phyloP scores from a whole-genome alignment of 2,329 filamentous ascomycete genomes.

The Myriosclerotinia duriaeana region DNA sequence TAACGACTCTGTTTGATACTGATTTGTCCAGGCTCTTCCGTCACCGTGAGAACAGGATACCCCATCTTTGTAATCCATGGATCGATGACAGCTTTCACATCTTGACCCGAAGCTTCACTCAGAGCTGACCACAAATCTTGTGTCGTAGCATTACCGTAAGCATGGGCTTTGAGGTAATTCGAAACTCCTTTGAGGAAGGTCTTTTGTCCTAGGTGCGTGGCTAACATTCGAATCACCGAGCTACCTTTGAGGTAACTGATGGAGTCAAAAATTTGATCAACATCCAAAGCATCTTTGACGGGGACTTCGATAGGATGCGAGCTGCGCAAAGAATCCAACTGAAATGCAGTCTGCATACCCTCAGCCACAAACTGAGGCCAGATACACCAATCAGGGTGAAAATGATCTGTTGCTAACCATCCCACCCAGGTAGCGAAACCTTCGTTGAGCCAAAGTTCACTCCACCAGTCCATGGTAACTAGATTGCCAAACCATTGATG shows the following conservation, averaged over 20 bases:
- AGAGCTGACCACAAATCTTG: slow-evolving; percentile 88
- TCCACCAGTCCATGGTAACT: slow-evolving; percentile 97
- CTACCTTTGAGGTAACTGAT: slow-evolving; percentile 97
- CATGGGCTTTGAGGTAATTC: slow-evolving; percentile 82
- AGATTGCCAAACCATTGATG: slow-evolving; percentile 97
- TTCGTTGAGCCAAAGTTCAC: slow-evolving; percentile 90
- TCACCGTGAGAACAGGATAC: slow-evolving; percentile 83
- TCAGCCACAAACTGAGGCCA: slow-evolving; percentile 98
- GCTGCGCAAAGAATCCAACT: slow-evolving; percentile 83
- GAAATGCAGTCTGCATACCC: slow-evolving; percentile 87
- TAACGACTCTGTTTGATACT: slow-evolving; percentile 83
- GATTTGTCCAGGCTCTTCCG: slow-evolving; percentile 80
- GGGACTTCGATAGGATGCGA: slow-evolving; percentile 97
- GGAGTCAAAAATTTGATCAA: slow-evolving; percentile 96
- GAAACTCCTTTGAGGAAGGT: slow-evolving; percentile 89
- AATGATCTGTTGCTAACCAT: slow-evolving; percentile 72
- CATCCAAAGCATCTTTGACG: slow-evolving; percentile 87
- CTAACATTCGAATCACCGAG: slow-evolving; percentile 95
- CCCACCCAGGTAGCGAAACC: slow-evolving; percentile 98
- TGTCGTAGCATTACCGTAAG: slow-evolving; percentile 88
- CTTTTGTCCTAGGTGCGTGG: slow-evolving; percentile 81
- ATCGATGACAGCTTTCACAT: slow-evolving; percentile 85
- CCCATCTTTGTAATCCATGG: slow-evolving; percentile 96
- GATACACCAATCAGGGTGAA: slow-evolving; percentile 96
- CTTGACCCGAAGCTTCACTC: slow-evolving; percentile 80